phyloP scores from a whole-genome alignment of 768 basidiomycete genomes.

The Cyathus striatus region DNA sequence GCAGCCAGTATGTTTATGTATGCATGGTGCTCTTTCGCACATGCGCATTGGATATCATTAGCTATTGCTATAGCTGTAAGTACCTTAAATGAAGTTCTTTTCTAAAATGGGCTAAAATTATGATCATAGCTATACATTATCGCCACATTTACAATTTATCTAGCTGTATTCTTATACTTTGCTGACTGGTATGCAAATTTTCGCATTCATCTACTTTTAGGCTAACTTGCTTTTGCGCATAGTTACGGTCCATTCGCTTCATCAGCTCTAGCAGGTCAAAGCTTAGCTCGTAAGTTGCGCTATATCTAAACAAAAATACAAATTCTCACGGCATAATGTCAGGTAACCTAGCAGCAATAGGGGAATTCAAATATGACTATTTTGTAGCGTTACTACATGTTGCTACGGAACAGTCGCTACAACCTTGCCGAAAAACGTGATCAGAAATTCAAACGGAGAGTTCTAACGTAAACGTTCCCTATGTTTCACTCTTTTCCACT shows the following conservation, averaged over 20 bases:
- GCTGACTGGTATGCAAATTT: constrained; percentile 50
- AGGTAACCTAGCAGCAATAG: constrained; percentile 48
- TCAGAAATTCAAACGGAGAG: too few species aligned
- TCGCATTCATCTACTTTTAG: constrained; percentile 3
- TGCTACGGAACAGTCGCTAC: too few species aligned
- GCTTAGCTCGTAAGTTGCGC: constrained; percentile 42
- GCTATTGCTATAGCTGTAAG: constrained; percentile 45
- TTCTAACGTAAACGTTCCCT: too few species aligned
- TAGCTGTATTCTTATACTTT: constrained; percentile 55
- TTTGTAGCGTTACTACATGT: too few species aligned
- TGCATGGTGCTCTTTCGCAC: constrained; percentile 56
- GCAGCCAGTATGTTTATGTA: constrained; percentile 68
- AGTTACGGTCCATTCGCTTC: constrained; percentile 62
- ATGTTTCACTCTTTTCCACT: too few species aligned
- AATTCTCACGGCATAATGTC: neutral
- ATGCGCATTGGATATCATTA: constrained; percentile 57
- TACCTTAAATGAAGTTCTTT: constrained; percentile 4
- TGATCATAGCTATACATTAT: constrained; percentile 38
- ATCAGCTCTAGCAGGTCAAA: constrained; percentile 65
- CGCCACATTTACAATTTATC: constrained; percentile 49
- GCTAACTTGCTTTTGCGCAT: neutral
- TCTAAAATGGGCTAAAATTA: neutral
- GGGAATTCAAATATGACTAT: too few species aligned
- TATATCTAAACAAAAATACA: neutral
- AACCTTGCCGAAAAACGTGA: too few species aligned